Percentiles rank a stretch among this genome's conserved stretches.
Conservation (phyloP, 768 basidiomycete genomes). For the Boletus barrowsii region DNA sequence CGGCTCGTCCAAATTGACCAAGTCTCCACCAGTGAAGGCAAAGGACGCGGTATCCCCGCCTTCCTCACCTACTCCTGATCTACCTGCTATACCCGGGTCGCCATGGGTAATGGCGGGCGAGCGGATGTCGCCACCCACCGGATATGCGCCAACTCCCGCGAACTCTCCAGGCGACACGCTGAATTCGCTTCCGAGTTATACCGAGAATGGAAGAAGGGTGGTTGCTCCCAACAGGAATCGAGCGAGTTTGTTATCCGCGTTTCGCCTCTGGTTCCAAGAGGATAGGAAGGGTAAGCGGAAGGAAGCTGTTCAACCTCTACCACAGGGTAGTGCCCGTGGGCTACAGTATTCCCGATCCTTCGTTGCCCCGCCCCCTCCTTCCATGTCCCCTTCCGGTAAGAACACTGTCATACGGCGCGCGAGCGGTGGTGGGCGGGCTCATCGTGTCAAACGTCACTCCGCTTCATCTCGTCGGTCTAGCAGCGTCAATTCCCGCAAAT, state of each 20-base stretch:
- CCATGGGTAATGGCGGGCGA: slow-evolving; percentile 70
- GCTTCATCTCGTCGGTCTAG: slow-evolving; percentile 84
- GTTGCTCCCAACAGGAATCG: slow-evolving; percentile 52
- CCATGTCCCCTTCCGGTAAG: slow-evolving; percentile 30
- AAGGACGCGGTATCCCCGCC: slow-evolving; percentile 44
- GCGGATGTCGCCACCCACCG: slow-evolving; percentile 36
- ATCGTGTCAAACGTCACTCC: slow-evolving; percentile 66
- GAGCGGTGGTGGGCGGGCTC: slow-evolving; percentile 44
- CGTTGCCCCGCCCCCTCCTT: slow-evolving; percentile 20
- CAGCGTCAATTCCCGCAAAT: slow-evolving; percentile 84
- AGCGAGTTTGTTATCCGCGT: slow-evolving; percentile 79
- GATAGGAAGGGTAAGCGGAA: slow-evolving; percentile 86
- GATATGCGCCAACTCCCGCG: slow-evolving; percentile 42
- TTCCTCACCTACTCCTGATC: slow-evolving; percentile 48
- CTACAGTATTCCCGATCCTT: slow-evolving; percentile 27
- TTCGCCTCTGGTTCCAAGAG: slow-evolving; percentile 91
- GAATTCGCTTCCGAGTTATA: slow-evolving; percentile 44
- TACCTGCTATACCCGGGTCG: slow-evolving; percentile 47
- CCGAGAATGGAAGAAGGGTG: slow-evolving; percentile 33
- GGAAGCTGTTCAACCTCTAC: slow-evolving; percentile 31
- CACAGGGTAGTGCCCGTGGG: slow-evolving; percentile 20
- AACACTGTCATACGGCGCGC: slow-evolving; percentile 49
- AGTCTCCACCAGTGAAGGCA: slow-evolving; percentile 63
- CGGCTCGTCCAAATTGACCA: slow-evolving; percentile 58
- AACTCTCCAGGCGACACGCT: slow-evolving; percentile 53